Percentiles rank a stretch among this genome's conserved stretches.
phyloP scores from a whole-genome alignment of 2,329 filamentous ascomycete genomes.

The Nakataea oryzae region DNA sequence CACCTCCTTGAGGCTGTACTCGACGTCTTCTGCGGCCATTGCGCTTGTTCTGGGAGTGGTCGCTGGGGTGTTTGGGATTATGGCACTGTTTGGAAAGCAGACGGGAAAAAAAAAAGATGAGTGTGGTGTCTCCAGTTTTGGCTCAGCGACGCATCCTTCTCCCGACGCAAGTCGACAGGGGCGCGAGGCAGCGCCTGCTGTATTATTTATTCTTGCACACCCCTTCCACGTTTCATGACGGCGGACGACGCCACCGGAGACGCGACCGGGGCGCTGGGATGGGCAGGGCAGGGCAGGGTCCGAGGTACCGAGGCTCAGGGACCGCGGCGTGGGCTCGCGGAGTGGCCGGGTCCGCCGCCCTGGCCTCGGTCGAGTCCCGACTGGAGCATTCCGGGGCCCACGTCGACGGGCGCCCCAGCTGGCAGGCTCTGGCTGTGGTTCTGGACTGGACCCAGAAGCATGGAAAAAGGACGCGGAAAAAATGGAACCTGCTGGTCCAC shows the following conservation, averaged over 20 bases:
- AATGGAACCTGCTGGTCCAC: neutral
- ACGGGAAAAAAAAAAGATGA: neutral
- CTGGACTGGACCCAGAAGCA: neutral
- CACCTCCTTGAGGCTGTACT: conserved; percentile 29
- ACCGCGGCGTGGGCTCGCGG: neutral
- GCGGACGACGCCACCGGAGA: no score
- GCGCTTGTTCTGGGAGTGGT: neutral
- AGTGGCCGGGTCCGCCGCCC: no score
- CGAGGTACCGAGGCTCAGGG: neutral
- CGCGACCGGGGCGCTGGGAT: neutral
- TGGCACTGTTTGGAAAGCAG: neutral
- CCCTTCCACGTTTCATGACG: neutral
- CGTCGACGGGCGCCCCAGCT: neutral
- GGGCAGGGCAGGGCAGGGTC: neutral
- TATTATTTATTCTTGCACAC: neutral
- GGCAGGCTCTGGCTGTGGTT: neutral
- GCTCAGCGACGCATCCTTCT: neutral
- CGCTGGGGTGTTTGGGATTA: no score
- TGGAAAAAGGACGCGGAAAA: neutral
- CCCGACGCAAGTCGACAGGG: no score
- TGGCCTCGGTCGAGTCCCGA: neutral
- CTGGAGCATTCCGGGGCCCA: neutral
- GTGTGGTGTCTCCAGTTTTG: neutral
- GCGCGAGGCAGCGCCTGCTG: neutral
- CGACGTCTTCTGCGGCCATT: conserved; percentile 1